Conservation (phyloP, 108 stramenopile genomes). For the Mayamaea pseudoterrestris region DNA sequence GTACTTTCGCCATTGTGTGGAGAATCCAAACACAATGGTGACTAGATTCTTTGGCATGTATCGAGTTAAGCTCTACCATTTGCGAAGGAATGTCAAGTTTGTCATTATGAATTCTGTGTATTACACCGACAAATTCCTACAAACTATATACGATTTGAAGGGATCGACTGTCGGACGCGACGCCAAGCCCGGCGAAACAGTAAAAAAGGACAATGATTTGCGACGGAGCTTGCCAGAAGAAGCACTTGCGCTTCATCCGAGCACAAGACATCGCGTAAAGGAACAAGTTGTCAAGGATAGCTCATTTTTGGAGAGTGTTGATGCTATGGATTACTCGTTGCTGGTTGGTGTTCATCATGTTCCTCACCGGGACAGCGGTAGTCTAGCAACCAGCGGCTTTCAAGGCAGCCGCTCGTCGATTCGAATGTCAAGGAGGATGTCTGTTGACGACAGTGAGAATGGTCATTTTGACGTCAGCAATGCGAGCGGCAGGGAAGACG, state of each 20-base stretch:
- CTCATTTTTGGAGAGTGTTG: constrained; percentile 60
- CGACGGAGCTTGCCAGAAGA: constrained; percentile 32
- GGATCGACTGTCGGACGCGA: constrained; percentile 70
- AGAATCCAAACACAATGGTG: constrained; percentile 89
- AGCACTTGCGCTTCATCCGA: constrained; percentile 46
- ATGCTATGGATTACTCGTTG: constrained; percentile 96
- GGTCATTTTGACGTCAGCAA: background rate
- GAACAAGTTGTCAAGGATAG: constrained; percentile 65
- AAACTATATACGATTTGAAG: constrained; percentile 90
- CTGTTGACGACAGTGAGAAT: background rate
- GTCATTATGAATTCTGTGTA: constrained; percentile 91
- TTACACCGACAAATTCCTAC: constrained; percentile 71
- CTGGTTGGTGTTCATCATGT: constrained; percentile 85
- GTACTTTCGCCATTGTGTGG: constrained; percentile 87
- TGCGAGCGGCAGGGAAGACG: background rate
- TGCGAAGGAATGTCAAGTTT: constrained; percentile 85
- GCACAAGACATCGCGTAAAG: constrained; percentile 39
- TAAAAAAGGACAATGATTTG: constrained; percentile 88
- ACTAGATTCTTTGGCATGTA: constrained; percentile 97
- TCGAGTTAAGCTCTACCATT: constrained; percentile 91
- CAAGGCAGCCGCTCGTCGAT: background rate
- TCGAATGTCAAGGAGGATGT: too few species aligned
- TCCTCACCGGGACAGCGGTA: constrained; percentile 17
- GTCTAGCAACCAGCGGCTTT: constrained; percentile 6
- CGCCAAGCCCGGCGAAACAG: constrained; percentile 72